Conservation (phyloP, 345 rosid genomes). For the Eucalyptus globulus region DNA sequence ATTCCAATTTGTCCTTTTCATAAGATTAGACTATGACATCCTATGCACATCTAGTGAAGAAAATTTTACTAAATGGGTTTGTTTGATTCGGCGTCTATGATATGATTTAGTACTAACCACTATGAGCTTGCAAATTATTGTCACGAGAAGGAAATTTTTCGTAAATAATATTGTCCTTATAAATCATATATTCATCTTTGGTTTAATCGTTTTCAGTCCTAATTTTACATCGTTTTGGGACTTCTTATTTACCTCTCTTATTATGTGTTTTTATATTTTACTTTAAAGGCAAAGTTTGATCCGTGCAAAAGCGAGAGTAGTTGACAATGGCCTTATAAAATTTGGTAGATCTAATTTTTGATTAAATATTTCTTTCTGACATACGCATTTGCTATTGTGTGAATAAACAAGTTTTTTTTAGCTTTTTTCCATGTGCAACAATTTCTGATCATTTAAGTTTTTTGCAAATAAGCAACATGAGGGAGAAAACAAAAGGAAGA, state of each 20-base stretch:
- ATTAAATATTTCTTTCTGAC: neutral
- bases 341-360: neutral
- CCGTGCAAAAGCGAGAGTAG: accelerated
- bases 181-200: neutral
- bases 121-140: neutral
- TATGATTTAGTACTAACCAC: neutral
- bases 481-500: neutral
- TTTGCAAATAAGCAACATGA: neutral
- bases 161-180: neutral
- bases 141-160: neutral
- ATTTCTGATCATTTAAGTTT: neutral
- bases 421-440: neutral
- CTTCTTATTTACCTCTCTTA: neutral
- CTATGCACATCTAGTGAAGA: neutral
- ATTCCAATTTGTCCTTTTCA: neutral
- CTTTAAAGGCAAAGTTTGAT: neutral
- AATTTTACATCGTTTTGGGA: too few relatives aligned
- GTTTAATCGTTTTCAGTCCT: neutral
- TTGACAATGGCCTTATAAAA: neutral
- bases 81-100: neutral
- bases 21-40: neutral
- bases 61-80: neutral
- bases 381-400: neutral
- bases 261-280: neutral
- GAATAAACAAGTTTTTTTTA: neutral